Percentiles rank a stretch among this genome's conserved stretches.
phyloP scores from a whole-genome alignment of 768 basidiomycete species.

The Xerocomus potaroensis region DNA sequence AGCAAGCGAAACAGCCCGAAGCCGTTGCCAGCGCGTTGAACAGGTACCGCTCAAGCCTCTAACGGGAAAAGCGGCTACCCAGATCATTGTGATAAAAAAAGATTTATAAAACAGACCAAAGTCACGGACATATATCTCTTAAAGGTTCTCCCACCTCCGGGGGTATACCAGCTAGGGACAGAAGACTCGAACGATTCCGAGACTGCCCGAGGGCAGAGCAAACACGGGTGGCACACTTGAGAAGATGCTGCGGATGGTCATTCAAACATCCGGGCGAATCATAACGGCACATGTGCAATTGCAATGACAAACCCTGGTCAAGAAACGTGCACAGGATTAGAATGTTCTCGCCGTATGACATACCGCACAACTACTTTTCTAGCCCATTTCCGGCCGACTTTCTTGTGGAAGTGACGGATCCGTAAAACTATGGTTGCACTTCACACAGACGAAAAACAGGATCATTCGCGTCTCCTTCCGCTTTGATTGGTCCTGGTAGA shows the following conservation, averaged over 20 bases:
- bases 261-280: neutral
- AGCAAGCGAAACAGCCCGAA: neutral
- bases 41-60: neutral
- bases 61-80: neutral
- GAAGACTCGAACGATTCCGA: too few species aligned
- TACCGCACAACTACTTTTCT: slow-evolving; percentile 7
- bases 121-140: neutral
- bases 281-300: neutral
- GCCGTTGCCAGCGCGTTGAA: neutral
- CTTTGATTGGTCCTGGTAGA: slow-evolving; percentile 97
- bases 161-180: neutral
- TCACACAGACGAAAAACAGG: slow-evolving; percentile 84
- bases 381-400: slow-evolving; percentile 30
- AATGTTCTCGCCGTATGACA: neutral
- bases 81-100: neutral
- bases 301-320: neutral
- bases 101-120: neutral
- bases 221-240: too few species aligned
- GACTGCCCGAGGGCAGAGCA: too few species aligned
- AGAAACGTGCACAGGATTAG: slow-evolving; percentile 3
- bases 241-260: neutral
- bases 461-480: slow-evolving; percentile 95
- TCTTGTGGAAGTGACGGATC: slow-evolving; percentile 61
- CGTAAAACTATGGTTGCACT: slow-evolving; percentile 71
- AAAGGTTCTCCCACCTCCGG: neutral